Conservation (phyloP, 257 asterid genomes). For the Solanum chilense region DNA sequence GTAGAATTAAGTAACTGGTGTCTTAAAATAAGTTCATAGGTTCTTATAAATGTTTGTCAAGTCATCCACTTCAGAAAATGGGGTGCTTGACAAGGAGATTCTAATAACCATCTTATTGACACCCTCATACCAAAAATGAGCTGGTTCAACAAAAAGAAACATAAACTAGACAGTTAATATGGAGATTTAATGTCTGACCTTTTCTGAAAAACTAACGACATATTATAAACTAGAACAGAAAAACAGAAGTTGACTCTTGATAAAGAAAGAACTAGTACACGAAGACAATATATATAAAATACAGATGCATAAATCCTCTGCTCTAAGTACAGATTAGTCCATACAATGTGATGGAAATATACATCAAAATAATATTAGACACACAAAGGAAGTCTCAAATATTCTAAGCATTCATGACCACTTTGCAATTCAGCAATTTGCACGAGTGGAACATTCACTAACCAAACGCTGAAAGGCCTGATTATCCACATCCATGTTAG, state of each 20-base stretch:
- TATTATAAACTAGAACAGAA: background rate
- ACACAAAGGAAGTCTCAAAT: background rate
- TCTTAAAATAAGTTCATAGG: background rate
- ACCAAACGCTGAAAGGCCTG: slow-evolving; percentile 76
- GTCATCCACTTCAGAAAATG: background rate
- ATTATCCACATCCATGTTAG: slow-evolving; percentile 90
- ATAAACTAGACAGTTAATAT: background rate
- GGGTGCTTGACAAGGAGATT: background rate
- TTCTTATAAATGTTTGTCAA: background rate
- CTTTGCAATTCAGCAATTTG: background rate
- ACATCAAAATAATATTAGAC: background rate
- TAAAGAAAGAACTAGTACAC: background rate
- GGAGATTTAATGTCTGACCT: background rate
- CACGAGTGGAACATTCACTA: slow-evolving; percentile 5
- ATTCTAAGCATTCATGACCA: background rate
- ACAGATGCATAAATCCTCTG: background rate
- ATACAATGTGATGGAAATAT: background rate
- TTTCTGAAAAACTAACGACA: background rate
- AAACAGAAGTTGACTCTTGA: background rate
- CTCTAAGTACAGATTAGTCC: background rate
- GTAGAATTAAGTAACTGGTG: background rate
- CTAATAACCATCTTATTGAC: background rate
- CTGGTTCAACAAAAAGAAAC: background rate
- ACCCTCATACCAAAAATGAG: background rate
- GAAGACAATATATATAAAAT: background rate